These are phyloP conservation scores for Cystobasidium onofrii DNA, from an alignment of 768 basidiomycete species.

Conservation along the genomic window DNA sequence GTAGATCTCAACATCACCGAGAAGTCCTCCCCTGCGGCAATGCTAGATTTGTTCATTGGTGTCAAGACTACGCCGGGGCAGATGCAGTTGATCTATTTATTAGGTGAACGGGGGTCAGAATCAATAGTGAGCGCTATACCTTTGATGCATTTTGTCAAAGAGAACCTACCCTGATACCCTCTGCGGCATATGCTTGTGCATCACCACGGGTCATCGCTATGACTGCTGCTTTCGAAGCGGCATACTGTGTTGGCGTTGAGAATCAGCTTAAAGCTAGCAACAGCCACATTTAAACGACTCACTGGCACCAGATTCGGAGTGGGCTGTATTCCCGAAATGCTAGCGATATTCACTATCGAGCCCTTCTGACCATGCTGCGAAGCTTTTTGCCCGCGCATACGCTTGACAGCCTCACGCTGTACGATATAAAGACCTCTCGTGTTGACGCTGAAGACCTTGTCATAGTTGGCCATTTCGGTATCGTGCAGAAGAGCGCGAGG, in stretches of 20 bases:
- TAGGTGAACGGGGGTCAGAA: neutral
- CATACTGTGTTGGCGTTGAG: no score
- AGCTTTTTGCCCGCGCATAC: neutral
- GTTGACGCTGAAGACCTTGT: neutral
- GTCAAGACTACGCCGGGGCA: neutral
- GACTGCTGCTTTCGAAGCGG: neutral
- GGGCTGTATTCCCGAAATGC: constrained; percentile 3
- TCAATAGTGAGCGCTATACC: neutral
- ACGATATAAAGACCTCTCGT: neutral
- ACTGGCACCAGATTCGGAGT: constrained; percentile 4
- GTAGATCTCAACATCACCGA: neutral
- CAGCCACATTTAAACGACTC: neutral
- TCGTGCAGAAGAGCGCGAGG: neutral
- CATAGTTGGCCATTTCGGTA: neutral
- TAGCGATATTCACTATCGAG: constrained; percentile 1
- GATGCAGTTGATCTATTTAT: neutral
- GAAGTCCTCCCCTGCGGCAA: constrained; percentile 1
- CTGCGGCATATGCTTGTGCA: neutral
- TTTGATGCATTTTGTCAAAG: neutral
- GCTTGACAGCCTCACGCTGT: neutral
- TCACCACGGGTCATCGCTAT: neutral
- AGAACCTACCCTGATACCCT: neutral
- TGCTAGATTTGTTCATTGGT: constrained; percentile 3
- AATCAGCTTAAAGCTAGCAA: no score
- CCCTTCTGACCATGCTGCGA: neutral